Percentiles rank a stretch among this genome's conserved stretches.
Evolutionary conservation across 179 eudicot genomes (phyloP).

Genomic region (Beta lomatogona): DNA sequence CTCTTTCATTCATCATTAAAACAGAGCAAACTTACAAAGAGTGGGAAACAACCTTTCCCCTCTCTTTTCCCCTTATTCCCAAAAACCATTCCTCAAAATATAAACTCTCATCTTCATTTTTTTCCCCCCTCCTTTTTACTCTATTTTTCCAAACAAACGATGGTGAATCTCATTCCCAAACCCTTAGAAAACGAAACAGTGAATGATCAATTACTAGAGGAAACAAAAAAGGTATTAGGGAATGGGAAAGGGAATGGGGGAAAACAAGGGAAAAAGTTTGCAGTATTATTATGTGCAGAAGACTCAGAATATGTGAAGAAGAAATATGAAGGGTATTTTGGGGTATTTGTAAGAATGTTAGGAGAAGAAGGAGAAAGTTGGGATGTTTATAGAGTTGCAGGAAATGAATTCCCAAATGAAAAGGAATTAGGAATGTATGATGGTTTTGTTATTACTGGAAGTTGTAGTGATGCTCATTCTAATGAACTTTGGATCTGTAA

Average conservation of each 20-base stretch:
- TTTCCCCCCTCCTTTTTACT: background rate
- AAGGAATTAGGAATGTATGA: slow-evolving; percentile 53
- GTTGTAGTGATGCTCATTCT: slow-evolving; percentile 84
- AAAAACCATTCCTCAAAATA: background rate
- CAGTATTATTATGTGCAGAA: slow-evolving; percentile 73
- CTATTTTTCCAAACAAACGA: background rate
- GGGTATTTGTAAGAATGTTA: slow-evolving; percentile 70
- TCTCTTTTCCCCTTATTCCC: background rate
- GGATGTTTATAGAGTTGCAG: slow-evolving; percentile 57
- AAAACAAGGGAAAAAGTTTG: slow-evolving; percentile 42
- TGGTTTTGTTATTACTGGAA: slow-evolving; percentile 90
- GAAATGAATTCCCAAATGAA: slow-evolving; percentile 66
- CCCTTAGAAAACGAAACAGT: slow-evolving; percentile 8
- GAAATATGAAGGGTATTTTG: slow-evolving; percentile 80
- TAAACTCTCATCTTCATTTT: too few relatives aligned
- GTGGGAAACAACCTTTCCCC: slow-evolving; percentile 4
- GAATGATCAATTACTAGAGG: slow-evolving; percentile 11
- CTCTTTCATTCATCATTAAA: background rate
- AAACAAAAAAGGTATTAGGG: background rate
- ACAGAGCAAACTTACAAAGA: background rate
- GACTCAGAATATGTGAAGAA: slow-evolving; percentile 83
- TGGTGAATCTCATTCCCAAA: slow-evolving; percentile 35
- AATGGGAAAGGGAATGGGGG: background rate
- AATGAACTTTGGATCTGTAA: slow-evolving; percentile 66
- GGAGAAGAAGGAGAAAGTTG: slow-evolving; percentile 79